These are phyloP conservation scores for Eucalyptus lansdowneana DNA, from an alignment of 345 rosid species.

Conservation along the genomic window DNA sequence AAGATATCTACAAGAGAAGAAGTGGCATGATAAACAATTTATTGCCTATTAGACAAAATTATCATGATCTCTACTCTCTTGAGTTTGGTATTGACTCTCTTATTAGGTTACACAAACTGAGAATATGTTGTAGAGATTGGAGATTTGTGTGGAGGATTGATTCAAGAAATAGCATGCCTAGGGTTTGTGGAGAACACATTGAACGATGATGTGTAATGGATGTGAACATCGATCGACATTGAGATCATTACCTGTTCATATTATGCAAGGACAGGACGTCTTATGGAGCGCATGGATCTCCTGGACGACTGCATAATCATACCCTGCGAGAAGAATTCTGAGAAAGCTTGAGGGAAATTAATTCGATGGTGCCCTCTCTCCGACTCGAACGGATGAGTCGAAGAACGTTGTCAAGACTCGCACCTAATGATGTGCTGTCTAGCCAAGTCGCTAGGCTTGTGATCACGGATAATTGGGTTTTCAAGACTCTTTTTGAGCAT, in stretches of 20 bases:
- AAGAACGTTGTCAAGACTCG: not conserved
- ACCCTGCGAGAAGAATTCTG: not conserved
- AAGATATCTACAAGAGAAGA: not conserved
- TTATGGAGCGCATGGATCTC: not conserved
- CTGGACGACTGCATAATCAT: not conserved
- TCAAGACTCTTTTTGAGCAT: not conserved
- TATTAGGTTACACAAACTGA: not conserved
- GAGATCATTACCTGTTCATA: not conserved
- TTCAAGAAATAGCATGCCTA: not conserved
- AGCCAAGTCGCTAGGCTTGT: not conserved
- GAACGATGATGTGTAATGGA: not conserved
- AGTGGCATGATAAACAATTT: not conserved
- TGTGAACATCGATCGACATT: not conserved
- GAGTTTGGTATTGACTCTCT: not conserved
- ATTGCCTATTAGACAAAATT: not conserved
- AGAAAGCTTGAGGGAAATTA: not conserved
- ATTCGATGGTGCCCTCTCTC: not conserved
- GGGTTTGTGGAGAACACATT: not conserved
- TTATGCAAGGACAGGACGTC: not conserved
- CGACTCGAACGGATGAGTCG: not conserved
- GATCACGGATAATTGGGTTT: not conserved
- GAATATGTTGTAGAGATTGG: not conserved
- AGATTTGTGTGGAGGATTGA: not conserved
- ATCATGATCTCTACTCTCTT: not conserved
- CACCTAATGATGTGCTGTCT: not conserved